Percentiles rank a stretch among this genome's conserved stretches.
phyloP scores from a whole-genome alignment of 1,284 basidiomycete species.

The Ceratobasidium sp. region DNA sequence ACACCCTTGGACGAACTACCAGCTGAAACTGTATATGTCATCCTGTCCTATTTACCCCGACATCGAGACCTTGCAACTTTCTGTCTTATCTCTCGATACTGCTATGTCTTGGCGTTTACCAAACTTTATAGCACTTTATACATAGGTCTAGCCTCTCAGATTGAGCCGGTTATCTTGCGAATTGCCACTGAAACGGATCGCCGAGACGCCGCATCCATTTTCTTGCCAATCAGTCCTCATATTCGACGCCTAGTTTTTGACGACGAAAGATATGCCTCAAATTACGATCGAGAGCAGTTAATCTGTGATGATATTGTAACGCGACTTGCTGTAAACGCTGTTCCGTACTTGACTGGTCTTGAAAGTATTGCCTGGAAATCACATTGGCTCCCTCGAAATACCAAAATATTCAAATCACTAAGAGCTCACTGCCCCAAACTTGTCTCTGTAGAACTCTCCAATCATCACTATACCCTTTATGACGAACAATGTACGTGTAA shows the following conservation, averaged over 20 bases:
- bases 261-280: slow-evolving; percentile 22
- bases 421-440: slow-evolving; percentile 8
- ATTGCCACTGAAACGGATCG: background rate
- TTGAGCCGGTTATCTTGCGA: background rate
- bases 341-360: slow-evolving; percentile 27
- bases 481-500: slow-evolving; percentile 4
- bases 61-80: slow-evolving; percentile 29
- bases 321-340: background rate
- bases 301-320: slow-evolving; percentile 27
- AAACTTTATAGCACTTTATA: slow-evolving; percentile 10
- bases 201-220: background rate
- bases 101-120: background rate
- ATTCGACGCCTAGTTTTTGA: slow-evolving; percentile 27
- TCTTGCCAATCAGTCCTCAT: background rate
- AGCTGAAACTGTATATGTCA: background rate
- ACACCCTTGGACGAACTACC: slow-evolving; percentile 13
- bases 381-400: slow-evolving; percentile 35
- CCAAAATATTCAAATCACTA: slow-evolving; percentile 26
- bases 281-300: slow-evolving; percentile 7
- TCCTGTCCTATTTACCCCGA: slow-evolving; percentile 1
- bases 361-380: slow-evolving; percentile 21
- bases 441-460: slow-evolving; percentile 25
- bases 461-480: background rate
- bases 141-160: slow-evolving; percentile 21
- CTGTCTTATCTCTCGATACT: background rate